Evolutionary conservation across 768 basidiomycete genomes (phyloP).

Genomic region (Sporobolomyces pararoseus): DNA sequence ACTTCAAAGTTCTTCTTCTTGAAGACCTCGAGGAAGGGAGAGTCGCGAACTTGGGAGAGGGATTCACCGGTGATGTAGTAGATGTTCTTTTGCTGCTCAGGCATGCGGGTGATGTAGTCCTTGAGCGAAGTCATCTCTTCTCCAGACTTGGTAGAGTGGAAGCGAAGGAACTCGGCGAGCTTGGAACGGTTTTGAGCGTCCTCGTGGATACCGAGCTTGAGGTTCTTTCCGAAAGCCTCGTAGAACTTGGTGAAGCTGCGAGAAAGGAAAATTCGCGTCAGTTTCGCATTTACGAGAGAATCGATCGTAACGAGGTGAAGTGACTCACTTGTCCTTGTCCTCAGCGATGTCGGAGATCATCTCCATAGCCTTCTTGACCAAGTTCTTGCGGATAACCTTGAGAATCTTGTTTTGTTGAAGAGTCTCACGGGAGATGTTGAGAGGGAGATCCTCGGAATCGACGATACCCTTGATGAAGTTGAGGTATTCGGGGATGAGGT

Average conservation of each 20-base stretch:
- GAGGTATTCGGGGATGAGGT: constrained; percentile 98
- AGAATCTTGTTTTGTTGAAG: constrained; percentile 99
- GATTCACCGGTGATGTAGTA: constrained; percentile 99
- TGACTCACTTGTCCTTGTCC: constrained; percentile 80
- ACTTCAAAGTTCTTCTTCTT: constrained; percentile 99
- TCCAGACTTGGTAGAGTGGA: constrained; percentile 87
- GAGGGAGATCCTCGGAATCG: constrained; percentile 98
- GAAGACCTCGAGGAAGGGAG: constrained; percentile 97
- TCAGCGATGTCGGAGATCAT: constrained; percentile 92
- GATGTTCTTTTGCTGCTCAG: constrained; percentile 95
- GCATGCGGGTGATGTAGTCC: constrained; percentile 99
- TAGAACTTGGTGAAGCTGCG: constrained; percentile 83
- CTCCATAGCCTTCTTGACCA: constrained; percentile 97
- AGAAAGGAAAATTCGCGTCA: too few relatives aligned
- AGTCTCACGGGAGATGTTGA: constrained; percentile 99
- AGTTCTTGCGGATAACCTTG: constrained; percentile 98
- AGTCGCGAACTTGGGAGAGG: constrained; percentile 80
- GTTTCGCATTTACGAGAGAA: not conserved
- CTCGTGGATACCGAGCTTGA: constrained; percentile 99
- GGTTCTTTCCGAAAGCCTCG: constrained; percentile 91
- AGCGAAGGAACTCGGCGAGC: constrained; percentile 97
- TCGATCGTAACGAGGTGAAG: constrained; percentile 7
- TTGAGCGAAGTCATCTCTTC: constrained; percentile 93
- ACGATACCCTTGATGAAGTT: constrained; percentile 99
- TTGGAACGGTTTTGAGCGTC: constrained; percentile 98